These are phyloP conservation scores for Vitis rotundifolia DNA, from an alignment of 164 flowering plant species.

Conservation along the genomic window DNA sequence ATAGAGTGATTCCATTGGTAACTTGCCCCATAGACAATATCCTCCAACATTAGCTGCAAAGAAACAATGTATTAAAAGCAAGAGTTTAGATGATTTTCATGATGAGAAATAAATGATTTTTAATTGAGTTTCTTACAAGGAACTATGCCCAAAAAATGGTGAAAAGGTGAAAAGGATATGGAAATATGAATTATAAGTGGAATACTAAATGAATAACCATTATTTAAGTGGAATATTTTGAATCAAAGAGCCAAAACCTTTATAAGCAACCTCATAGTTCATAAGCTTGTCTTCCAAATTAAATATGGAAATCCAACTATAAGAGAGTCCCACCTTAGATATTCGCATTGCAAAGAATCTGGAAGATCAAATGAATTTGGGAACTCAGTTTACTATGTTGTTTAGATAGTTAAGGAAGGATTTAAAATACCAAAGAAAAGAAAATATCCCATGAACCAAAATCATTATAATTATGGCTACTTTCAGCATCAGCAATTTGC, in stretches of 20 bases:
- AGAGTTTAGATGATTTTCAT: neutral
- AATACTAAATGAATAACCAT: neutral
- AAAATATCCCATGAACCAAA: too few relatives aligned
- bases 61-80: neutral
- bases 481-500: too few relatives aligned
- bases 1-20: constrained; percentile 36
- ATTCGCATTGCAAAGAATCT: neutral
- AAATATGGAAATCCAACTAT: neutral
- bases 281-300: neutral
- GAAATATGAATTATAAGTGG: too few relatives aligned
- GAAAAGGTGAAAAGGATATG: too few relatives aligned
- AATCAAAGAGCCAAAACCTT: neutral
- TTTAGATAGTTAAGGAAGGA: too few relatives aligned
- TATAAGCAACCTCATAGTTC: neutral
- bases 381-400: too few relatives aligned
- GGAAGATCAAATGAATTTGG: neutral
- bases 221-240: neutral
- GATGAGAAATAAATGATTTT: neutral
- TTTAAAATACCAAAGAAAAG: too few relatives aligned
- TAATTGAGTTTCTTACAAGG: too few relatives aligned
- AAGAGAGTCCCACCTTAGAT: neutral
- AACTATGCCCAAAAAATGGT: too few relatives aligned
- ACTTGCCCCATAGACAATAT: constrained; percentile 36
- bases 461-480: too few relatives aligned
- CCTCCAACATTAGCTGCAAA: constrained; percentile 31